phyloP scores from a whole-genome alignment of 2,329 filamentous ascomycete genomes.

The Dactylellina sp. region DNA sequence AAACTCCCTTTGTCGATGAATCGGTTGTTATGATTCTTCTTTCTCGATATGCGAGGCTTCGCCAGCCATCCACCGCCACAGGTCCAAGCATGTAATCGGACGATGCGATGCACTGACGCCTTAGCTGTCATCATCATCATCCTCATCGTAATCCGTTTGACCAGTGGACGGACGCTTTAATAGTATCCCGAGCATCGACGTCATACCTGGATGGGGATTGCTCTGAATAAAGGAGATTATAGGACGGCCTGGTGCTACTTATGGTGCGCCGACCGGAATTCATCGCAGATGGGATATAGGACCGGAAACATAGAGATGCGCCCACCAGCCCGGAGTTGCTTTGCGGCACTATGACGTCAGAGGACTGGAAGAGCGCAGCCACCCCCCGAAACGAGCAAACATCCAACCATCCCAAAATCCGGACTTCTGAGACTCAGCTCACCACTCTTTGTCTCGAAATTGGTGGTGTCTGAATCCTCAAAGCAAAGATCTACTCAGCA shows the following conservation, averaged over 20 bases:
- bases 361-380: not conserved
- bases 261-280: conserved; percentile 13
- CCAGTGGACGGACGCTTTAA: not conserved
- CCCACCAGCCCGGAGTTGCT: not conserved
- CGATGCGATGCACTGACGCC: conserved; percentile 46
- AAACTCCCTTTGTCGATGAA: conserved; percentile 3
- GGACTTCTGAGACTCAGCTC: not conserved
- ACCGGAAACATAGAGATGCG: conserved; percentile 1
- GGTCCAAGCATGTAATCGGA: conserved; percentile 25
- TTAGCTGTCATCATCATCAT: conserved; percentile 29
- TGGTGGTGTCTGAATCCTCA: too few species aligned
- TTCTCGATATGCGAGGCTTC: conserved; percentile 10
- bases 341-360: conserved; percentile 52
- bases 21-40: conserved; percentile 9
- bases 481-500: too few species aligned
- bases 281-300: not conserved
- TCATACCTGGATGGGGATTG: conserved; percentile 15
- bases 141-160: conserved; percentile 10
- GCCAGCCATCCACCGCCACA: conserved; percentile 8
- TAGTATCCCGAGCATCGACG: conserved; percentile 10
- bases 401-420: too few species aligned
- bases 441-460: not conserved
- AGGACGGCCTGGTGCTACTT: conserved; percentile 1
- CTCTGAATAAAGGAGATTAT: conserved; percentile 3
- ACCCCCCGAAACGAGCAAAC: not conserved